Conservation (phyloP, 495 filamentous ascomycete species). For the Aspergillus sclerotiicarbonarius region DNA sequence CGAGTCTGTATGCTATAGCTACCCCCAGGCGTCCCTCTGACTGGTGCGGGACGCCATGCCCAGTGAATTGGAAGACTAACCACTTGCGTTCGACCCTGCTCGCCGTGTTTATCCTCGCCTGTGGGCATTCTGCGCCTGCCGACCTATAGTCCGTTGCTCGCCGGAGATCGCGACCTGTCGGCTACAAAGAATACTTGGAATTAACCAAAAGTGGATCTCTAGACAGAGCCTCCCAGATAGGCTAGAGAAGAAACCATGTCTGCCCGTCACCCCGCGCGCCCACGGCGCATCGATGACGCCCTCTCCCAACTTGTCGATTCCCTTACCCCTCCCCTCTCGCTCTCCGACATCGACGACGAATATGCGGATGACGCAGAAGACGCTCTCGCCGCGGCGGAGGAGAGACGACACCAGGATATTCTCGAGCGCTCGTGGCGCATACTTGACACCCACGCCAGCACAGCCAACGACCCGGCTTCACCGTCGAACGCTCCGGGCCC, state of each 20-base stretch:
- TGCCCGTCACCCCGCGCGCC: conserved; percentile 33
- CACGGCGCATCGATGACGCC: conserved; percentile 54
- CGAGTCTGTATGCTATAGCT: conserved; percentile 1
- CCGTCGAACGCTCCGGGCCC: conserved; percentile 21
- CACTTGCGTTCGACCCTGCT: neutral
- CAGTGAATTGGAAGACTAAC: neutral
- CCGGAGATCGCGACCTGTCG: neutral
- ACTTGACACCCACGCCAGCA: conserved; percentile 30
- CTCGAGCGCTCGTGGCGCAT: conserved; percentile 48
- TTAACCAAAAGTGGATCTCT: neutral
- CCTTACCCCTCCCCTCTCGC: conserved; percentile 40
- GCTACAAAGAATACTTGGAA: neutral
- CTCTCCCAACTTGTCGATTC: conserved; percentile 55
- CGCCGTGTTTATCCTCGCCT: conserved; percentile 8
- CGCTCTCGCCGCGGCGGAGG: conserved; percentile 41
- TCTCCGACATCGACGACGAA: conserved; percentile 33
- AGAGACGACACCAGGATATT: conserved; percentile 38
- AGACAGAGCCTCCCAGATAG: neutral
- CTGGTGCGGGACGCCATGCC: conserved; percentile 11
- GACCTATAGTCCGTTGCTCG: neutral
- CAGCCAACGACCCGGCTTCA: conserved; percentile 30
- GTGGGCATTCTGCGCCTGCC: neutral
- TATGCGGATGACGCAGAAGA: conserved; percentile 44
- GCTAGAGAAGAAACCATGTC: conserved; percentile 33
- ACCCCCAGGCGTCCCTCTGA: neutral